Evolutionary conservation across 1,284 basidiomycete genomes (phyloP), one percentile per base, ranked within the genome.

Genomic region (Omphalotus olearius): DNA sequence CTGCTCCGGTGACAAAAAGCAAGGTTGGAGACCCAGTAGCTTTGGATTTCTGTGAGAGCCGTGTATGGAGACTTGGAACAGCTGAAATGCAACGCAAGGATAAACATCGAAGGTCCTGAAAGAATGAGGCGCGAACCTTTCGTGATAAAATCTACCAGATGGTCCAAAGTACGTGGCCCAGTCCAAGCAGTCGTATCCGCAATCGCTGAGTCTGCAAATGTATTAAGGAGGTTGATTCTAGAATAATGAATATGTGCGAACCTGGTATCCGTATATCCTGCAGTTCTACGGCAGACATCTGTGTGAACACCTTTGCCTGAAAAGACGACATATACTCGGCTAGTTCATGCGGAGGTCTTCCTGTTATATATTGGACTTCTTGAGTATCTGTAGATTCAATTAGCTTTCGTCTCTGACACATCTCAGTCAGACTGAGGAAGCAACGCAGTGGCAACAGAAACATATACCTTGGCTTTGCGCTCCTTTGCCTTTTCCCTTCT

Each of bases 21-120:
- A 92, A 70, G 1, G 89, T 91, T 1, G 91, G 91, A 37, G 90
- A 78, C 17, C 89, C 91, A 54, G 78, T 79, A 41, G 75, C 69
- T 63, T 88, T 91, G 45, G 90, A 83, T 59, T 73, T 75, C 65
- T 91, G 88, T 20, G 73, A 73, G 18, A 93, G 72, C 49, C 89
- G 82, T 50, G 76, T 78, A 59, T 78, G 82, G 17, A 91, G 72
- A 51, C 71, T 74, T 49, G 90, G 91, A 43, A 87, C 68, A 56
- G 75, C 90, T 91, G 61, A 2, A 33, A 33, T 9, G 51, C 9
- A 35, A 30, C 13, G 50, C 23, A 14, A 36, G 47, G 48, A 13
- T 41, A 44, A 40, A 39, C 25, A 45, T 43, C 38, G 26, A 47
- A 14, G 50, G 47, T 49, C 30, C 33, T 51, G 40, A n/a, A 45